Conservation (phyloP, 805 yeast genomes). For the Barnettozyma californica region DNA sequence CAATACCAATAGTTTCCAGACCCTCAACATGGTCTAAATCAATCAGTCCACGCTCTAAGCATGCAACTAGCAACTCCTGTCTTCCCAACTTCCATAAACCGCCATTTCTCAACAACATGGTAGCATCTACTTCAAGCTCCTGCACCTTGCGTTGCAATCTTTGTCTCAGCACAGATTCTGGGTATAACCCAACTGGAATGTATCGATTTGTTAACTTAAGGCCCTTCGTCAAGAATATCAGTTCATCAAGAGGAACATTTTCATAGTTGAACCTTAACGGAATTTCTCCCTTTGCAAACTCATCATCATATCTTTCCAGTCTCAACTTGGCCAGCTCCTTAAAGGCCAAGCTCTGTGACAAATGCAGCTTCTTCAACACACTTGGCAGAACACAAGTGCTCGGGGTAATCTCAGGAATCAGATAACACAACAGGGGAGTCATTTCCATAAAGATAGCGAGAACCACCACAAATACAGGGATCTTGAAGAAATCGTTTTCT, state of each 20-base stretch:
- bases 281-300: conserved; percentile 19
- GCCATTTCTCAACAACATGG: conserved; percentile 26
- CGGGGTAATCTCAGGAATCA: conserved; percentile 51
- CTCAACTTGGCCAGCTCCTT: conserved; percentile 14
- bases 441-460: conserved; percentile 46
- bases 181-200: conserved; percentile 35
- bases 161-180: conserved; percentile 32
- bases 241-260: conserved; percentile 35
- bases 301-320: conserved; percentile 9
- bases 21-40: conserved; percentile 29
- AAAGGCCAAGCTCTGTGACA: conserved; percentile 25
- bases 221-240: conserved; percentile 31
- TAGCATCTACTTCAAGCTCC: conserved; percentile 49
- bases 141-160: conserved; percentile 35
- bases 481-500: conserved; percentile 38
- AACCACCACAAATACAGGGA: conserved; percentile 48
- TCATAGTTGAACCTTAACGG: conserved; percentile 41
- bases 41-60: conserved; percentile 53
- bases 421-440: conserved; percentile 48
- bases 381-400: conserved; percentile 52
- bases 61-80: conserved; percentile 47
- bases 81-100: conserved; percentile 41
- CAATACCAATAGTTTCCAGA: conserved; percentile 28
- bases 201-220: conserved; percentile 37
- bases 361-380: conserved; percentile 27